Base-by-base conservation (phyloP, 805 yeast genomes). In the Cyberlindnera meyerae region DNA sequence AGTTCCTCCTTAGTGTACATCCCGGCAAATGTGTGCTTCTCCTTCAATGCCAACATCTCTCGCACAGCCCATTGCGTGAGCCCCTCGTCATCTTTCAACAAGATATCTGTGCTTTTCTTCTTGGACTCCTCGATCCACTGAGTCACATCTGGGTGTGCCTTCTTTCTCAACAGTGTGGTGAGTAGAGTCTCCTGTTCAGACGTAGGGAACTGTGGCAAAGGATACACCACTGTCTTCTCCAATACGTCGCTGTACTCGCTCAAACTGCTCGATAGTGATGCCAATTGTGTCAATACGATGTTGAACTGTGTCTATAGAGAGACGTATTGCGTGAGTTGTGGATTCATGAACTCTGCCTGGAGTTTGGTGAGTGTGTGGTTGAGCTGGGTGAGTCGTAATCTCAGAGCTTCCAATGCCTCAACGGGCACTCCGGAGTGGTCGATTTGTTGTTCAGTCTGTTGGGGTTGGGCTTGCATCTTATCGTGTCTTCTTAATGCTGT, bases 111-210 rank as follows among this genome's bases (percentile, higher is more conserved):
- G 11, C 58, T 47, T 11, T 52, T 45, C 27, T 60, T 62, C 28
- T 53, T 61, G 2, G 75, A 75, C 15, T 63, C 58, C 24, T 68
- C 68, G 7, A 88, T 73, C 97, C 97, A 90, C 31, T 77, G 83
- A 34, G 79, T 84, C 3, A 90, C 95, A 44, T 89, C 97, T 0
- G 98, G 97, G 9, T 85, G 65, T 33, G 82, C 81, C 55, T 89
- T 90, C 57, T 89, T 93, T 40, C 97, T 71, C 42, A 93, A 60
- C 42, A 93, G 65, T 0, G 97, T 88, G 0, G 95, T 83, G 34
- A 89, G 62, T 24, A 93, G 67, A 2, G 87, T 84, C 51, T 84
- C 89, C 45, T 85, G 89, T 29, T 85, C 82, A 1, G 86, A 74
- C 0, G 94, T 76, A 8, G 97, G 97, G 55, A 90, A 93, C 15